Percentiles rank a stretch among this genome's conserved stretches.
Conservation (phyloP, 2,329 filamentous ascomycete genomes). For the Chaetomium sp. region DNA sequence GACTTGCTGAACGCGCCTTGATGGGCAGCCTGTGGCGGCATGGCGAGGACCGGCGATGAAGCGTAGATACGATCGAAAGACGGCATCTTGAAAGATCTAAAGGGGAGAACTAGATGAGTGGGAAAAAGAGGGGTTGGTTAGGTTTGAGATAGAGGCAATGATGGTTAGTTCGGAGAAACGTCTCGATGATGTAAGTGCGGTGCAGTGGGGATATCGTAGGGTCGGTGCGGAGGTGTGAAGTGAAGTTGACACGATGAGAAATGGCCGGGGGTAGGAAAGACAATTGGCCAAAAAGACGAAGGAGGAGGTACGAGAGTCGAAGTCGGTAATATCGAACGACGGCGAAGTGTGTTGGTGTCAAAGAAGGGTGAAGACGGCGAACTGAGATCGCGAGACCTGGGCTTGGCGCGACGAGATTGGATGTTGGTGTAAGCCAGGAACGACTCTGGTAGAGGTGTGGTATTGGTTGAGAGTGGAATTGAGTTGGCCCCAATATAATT, state of each 20-base stretch:
- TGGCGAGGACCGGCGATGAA: slow-evolving; percentile 43
- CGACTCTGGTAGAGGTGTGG: not conserved
- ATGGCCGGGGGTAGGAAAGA: slow-evolving; percentile 17
- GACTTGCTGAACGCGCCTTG: slow-evolving; percentile 36
- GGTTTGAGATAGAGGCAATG: slow-evolving; percentile 19
- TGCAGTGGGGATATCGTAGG: slow-evolving; percentile 2
- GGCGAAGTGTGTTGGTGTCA: not conserved
- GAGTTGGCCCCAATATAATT: not conserved
- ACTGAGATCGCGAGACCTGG: not conserved
- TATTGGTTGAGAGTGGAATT: not conserved
- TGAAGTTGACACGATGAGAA: slow-evolving; percentile 1
- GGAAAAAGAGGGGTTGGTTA: slow-evolving; percentile 18
- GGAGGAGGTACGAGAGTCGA: slow-evolving; percentile 6
- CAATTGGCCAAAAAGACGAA: slow-evolving; percentile 20
- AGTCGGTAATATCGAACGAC: not conserved
- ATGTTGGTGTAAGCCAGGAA: slow-evolving; percentile 11
- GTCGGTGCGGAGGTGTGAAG: slow-evolving; percentile 1
- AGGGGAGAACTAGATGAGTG: slow-evolving; percentile 25
- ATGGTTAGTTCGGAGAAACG: slow-evolving; percentile 20
- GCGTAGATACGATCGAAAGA: slow-evolving; percentile 38
- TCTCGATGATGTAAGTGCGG: slow-evolving; percentile 2
- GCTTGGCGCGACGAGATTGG: slow-evolving; percentile 11
- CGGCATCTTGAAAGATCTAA: slow-evolving; percentile 34
- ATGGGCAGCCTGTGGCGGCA: slow-evolving; percentile 38
- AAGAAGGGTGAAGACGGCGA: not conserved